These are phyloP conservation scores for Nidularia sp. DNA, from an alignment of 768 basidiomycete species.

Conservation along the genomic window DNA sequence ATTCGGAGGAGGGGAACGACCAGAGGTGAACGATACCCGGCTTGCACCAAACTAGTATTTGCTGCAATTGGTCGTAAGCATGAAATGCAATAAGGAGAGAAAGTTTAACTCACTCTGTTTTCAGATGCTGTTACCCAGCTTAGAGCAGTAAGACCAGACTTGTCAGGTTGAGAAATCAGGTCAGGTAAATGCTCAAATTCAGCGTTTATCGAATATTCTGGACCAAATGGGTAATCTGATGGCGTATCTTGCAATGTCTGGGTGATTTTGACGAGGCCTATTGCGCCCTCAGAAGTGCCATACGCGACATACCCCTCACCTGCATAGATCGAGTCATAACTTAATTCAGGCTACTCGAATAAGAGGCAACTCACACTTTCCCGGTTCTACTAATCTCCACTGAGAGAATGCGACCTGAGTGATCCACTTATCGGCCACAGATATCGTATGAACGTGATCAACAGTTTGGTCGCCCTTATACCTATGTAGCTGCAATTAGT, in stretches of 20 bases:
- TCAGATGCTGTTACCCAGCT: constrained; percentile 45
- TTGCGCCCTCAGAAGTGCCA: constrained; percentile 51
- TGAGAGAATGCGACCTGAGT: constrained; percentile 56
- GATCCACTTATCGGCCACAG: constrained; percentile 58
- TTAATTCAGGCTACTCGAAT: constrained; percentile 1
- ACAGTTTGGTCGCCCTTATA: background rate
- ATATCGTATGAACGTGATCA: constrained; percentile 25
- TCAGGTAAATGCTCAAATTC: constrained; percentile 20
- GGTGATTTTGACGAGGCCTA: constrained; percentile 50
- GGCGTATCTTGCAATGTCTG: constrained; percentile 34
- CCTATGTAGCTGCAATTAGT: background rate
- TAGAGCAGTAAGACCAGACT: constrained; percentile 45
- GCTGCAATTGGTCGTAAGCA: constrained; percentile 23
- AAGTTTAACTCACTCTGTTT: constrained; percentile 28
- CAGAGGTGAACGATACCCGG: constrained; percentile 63
- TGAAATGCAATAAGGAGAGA: constrained; percentile 2
- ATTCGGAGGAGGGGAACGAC: constrained; percentile 22
- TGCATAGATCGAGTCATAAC: constrained; percentile 16
- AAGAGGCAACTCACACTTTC: constrained; percentile 32
- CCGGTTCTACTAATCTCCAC: constrained; percentile 38
- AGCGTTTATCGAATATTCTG: constrained; percentile 28
- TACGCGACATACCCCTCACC: constrained; percentile 59
- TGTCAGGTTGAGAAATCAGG: constrained; percentile 31
- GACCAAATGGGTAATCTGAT: constrained; percentile 20
- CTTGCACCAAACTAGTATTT: constrained; percentile 54